phyloP scores from a whole-genome alignment of 208 protist genomes.

The Acanthamoeba culbertsoni region DNA sequence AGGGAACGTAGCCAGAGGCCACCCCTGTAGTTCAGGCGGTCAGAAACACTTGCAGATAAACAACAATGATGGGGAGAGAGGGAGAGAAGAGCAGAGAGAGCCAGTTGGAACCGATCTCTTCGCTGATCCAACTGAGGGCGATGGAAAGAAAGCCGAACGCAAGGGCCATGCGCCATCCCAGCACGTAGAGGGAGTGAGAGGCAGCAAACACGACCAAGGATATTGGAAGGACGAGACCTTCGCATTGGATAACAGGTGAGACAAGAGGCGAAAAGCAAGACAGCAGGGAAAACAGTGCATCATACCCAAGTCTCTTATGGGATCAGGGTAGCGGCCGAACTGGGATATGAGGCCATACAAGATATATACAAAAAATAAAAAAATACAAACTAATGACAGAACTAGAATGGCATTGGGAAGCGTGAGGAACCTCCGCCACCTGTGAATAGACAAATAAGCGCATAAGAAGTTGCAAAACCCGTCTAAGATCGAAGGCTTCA shows the following conservation, averaged over 20 bases:
- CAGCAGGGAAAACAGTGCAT: neutral
- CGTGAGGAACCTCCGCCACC: neutral
- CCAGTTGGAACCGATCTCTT: neutral
- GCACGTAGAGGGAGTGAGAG: neutral
- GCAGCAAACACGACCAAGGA: neutral
- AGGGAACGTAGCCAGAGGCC: neutral
- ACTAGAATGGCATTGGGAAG: neutral
- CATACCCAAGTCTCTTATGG: neutral
- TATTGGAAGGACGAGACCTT: neutral
- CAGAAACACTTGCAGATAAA: neutral
- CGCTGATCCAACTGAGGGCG: neutral
- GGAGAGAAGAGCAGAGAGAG: neutral
- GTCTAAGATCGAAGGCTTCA: neutral
- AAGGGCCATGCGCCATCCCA: neutral
- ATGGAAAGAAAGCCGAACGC: neutral
- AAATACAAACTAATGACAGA: neutral
- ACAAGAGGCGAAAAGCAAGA: neutral
- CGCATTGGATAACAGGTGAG: neutral
- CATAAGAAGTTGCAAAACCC: neutral
- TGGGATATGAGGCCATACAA: neutral
- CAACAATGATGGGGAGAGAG: neutral
- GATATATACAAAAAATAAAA: conserved; percentile 30
- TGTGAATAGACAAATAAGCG: neutral
- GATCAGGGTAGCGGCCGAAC: conserved; percentile 2
- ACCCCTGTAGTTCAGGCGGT: neutral